phyloP scores from a whole-genome alignment of 2,329 filamentous ascomycete species.

The Clonostachys sp. region DNA sequence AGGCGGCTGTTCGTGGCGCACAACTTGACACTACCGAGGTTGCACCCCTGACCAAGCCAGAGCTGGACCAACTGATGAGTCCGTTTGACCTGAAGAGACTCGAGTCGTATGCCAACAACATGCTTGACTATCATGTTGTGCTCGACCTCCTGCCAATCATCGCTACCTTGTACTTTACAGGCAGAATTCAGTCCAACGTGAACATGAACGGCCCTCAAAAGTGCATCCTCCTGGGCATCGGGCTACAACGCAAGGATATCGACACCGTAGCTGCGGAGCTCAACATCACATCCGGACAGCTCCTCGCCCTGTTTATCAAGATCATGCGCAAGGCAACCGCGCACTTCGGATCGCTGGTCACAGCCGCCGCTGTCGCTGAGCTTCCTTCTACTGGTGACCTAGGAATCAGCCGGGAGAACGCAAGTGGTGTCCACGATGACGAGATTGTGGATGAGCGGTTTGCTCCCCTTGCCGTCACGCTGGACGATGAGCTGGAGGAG shows the following conservation, averaged over 20 bases:
- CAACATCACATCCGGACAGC: conserved; percentile 65
- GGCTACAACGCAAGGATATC: conserved; percentile 84
- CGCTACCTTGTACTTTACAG: conserved; percentile 79
- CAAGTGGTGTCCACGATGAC: conserved; percentile 63
- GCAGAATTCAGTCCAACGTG: conserved; percentile 62
- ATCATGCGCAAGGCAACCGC: conserved; percentile 81
- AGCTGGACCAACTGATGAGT: conserved; percentile 74
- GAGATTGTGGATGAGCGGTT: conserved; percentile 63
- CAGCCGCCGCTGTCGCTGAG: conserved; percentile 65
- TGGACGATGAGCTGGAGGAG: conserved; percentile 82
- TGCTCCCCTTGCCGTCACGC: conserved; percentile 62
- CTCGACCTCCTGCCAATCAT: conserved; percentile 85
- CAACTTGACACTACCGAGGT: conserved; percentile 59
- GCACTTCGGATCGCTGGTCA: conserved; percentile 71
- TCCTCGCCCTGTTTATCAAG: conserved; percentile 97
- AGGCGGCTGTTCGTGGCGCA: conserved; percentile 73
- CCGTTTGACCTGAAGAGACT: conserved; percentile 94
- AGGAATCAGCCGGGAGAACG: conserved; percentile 55
- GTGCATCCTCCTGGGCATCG: conserved; percentile 82
- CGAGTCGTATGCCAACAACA: conserved; percentile 92
- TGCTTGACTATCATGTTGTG: conserved; percentile 97
- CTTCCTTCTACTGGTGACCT: conserved; percentile 55
- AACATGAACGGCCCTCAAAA: conserved; percentile 79
- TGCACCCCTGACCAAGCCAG: conserved; percentile 61
- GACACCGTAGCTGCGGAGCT: conserved; percentile 78